Evolutionary conservation across 768 basidiomycete species (phyloP).

Genomic region (Leccinum arenicola): DNA sequence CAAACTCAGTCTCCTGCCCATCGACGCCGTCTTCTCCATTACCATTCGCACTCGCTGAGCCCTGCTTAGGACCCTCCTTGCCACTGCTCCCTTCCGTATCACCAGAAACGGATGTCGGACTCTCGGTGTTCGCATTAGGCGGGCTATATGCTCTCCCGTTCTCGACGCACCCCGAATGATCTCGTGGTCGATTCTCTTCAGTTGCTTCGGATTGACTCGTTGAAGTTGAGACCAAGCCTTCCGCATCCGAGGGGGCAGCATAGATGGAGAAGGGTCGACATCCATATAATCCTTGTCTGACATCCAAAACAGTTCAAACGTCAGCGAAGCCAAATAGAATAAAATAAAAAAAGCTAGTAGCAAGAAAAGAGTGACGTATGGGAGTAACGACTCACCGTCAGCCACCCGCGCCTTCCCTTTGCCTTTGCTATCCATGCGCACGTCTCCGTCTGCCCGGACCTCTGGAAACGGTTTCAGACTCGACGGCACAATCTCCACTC

Average conservation of each 20-base stretch:
- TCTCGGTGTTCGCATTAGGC: conserved; percentile 16
- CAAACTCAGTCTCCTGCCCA: conserved; percentile 32
- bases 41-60: background rate
- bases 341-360: background rate
- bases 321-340: background rate
- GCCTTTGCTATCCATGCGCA: conserved; percentile 9
- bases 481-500: conserved; percentile 52
- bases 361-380: background rate
- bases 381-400: conserved; percentile 21
- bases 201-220: conserved; percentile 1
- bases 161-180: conserved; percentile 2
- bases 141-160: conserved; percentile 17
- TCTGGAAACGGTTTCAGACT: conserved; percentile 20
- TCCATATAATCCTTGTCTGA: conserved; percentile 15
- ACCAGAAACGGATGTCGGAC: conserved; percentile 15
- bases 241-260: conserved; percentile 64
- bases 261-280: conserved; percentile 9
- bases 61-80: background rate
- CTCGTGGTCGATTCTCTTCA: conserved; percentile 1
- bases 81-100: conserved; percentile 1
- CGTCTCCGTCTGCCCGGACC: conserved; percentile 10
- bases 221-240: conserved; percentile 39
- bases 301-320: background rate
- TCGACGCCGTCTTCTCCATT: conserved; percentile 17
- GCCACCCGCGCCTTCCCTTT: conserved; percentile 17